These are phyloP conservation scores for Cladosporium velox DNA, from an alignment of 2,329 filamentous ascomycete species.

Conservation along the genomic window DNA sequence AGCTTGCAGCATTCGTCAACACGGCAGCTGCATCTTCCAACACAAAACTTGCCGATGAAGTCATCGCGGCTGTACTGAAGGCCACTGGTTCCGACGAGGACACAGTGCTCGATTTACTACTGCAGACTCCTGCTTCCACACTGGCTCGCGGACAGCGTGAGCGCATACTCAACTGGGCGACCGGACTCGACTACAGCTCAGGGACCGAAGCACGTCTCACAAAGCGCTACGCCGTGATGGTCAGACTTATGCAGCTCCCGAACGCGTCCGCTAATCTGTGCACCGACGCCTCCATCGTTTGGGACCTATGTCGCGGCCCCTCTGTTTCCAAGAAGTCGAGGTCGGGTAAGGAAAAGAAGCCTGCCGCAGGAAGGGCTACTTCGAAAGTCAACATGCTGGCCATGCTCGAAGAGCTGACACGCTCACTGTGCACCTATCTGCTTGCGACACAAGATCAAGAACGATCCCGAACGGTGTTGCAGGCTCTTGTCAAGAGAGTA, in stretches of 20 bases:
- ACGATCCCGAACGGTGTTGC: slow-evolving; percentile 20
- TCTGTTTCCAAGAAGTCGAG: slow-evolving; percentile 3
- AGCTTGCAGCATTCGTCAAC: slow-evolving; percentile 9
- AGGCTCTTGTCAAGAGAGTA: background rate
- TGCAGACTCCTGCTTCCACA: slow-evolving; percentile 1
- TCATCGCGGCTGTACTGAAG: slow-evolving; percentile 2
- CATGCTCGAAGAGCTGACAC: slow-evolving; percentile 20
- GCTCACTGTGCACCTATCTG: slow-evolving; percentile 20
- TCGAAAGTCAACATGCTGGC: background rate
- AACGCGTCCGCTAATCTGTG: slow-evolving; percentile 13
- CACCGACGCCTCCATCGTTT: slow-evolving; percentile 7
- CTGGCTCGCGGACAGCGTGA: slow-evolving; percentile 16
- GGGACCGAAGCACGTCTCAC: background rate
- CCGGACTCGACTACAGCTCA: slow-evolving; percentile 1
- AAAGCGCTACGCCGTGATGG: slow-evolving; percentile 9
- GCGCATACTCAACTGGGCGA: slow-evolving; percentile 14
- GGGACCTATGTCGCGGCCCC: background rate
- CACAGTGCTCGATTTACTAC: slow-evolving; percentile 13
- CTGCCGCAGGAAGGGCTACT: background rate
- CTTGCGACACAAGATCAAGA: slow-evolving; percentile 28
- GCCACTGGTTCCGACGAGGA: background rate
- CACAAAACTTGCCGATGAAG: slow-evolving; percentile 13
- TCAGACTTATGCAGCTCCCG: slow-evolving; percentile 12
- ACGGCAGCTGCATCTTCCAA: slow-evolving; percentile 15
- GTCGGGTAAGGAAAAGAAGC: slow-evolving; percentile 9